A percentile compares a stretch with the other conserved stretches of the same genome.
These are phyloP conservation scores for Neoscytalidium dimidiatum DNA, from an alignment of 2,329 filamentous ascomycete species.

Conservation along the genomic window DNA sequence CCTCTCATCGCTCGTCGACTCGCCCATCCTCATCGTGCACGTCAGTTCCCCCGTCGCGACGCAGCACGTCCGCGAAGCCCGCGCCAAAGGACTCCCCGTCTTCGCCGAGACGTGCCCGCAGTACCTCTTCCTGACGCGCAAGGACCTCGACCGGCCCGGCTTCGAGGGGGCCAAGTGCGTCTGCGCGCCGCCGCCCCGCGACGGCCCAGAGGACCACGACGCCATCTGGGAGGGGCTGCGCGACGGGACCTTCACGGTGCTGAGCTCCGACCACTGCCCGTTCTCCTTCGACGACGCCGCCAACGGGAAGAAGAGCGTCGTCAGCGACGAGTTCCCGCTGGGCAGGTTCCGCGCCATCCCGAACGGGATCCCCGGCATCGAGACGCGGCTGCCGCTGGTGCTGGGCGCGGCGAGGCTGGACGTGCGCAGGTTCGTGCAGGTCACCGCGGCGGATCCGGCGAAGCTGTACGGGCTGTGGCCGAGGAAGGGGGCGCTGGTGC, in stretches of 20 bases:
- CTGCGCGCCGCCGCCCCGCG: slow-evolving; percentile 55
- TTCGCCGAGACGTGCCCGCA: slow-evolving; percentile 60
- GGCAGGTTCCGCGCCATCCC: slow-evolving; percentile 59
- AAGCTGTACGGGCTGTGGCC: slow-evolving; percentile 60
- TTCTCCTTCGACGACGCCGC: slow-evolving; percentile 52
- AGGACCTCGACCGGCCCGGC: slow-evolving; percentile 51
- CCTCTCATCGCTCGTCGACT: slow-evolving; percentile 52
- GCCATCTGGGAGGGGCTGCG: slow-evolving; percentile 54
- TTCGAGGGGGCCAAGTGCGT: slow-evolving; percentile 60
- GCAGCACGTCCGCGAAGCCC: slow-evolving; percentile 50
- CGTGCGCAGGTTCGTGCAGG: slow-evolving; percentile 55
- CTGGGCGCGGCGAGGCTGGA: slow-evolving; percentile 45
- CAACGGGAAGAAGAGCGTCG: slow-evolving; percentile 52
- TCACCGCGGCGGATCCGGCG: slow-evolving; percentile 57
- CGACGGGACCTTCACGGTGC: slow-evolving; percentile 56
- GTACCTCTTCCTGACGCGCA: slow-evolving; percentile 56
- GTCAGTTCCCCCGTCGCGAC: slow-evolving; percentile 52
- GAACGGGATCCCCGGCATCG: slow-evolving; percentile 60
- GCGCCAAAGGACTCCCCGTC: slow-evolving; percentile 52
- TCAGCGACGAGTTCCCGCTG: slow-evolving; percentile 47
- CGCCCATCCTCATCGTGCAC: slow-evolving; percentile 57
- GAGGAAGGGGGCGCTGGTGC: slow-evolving; percentile 52
- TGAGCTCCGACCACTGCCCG: slow-evolving; percentile 54
- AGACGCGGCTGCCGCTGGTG: slow-evolving; percentile 56
- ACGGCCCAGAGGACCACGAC: slow-evolving; percentile 49